Conservation (phyloP, 257 asterid genomes). For the Lycium barbarum region DNA sequence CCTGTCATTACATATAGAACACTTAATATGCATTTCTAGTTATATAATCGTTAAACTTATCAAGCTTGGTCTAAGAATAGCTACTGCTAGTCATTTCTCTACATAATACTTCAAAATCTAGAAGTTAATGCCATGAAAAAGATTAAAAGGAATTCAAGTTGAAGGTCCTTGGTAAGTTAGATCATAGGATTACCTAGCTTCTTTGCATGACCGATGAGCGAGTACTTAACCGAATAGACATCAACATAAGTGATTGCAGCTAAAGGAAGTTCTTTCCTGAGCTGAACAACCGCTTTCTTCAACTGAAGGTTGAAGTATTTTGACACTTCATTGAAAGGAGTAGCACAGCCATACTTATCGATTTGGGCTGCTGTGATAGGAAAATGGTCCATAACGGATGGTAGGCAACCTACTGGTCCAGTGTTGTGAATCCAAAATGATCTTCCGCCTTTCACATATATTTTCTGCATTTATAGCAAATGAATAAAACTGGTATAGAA, state of each 20-base stretch:
- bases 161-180: neutral
- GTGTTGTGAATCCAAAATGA: conserved; percentile 87
- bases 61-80: neutral
- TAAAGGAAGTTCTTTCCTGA: conserved; percentile 65
- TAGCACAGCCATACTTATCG: conserved; percentile 67
- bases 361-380: conserved; percentile 60
- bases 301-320: conserved; percentile 64
- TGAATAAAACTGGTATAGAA: neutral
- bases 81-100: neutral
- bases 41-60: neutral
- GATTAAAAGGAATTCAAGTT: neutral
- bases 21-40: neutral
- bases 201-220: conserved; percentile 56
- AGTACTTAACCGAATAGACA: conserved; percentile 62
- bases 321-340: conserved; percentile 72
- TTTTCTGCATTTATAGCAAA: conserved; percentile 33
- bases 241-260: conserved; percentile 77
- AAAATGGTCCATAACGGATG: conserved; percentile 70
- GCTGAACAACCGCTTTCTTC: conserved; percentile 46
- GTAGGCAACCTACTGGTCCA: conserved; percentile 77
- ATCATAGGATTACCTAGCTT: conserved; percentile 49
- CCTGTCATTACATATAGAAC: conserved; percentile 49
- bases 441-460: conserved; percentile 66
- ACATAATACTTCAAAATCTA: neutral
- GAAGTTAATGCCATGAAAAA: neutral